These are phyloP conservation scores for Fusarium tricinctum DNA, from an alignment of 2,329 filamentous ascomycete species.

Conservation along the genomic window DNA sequence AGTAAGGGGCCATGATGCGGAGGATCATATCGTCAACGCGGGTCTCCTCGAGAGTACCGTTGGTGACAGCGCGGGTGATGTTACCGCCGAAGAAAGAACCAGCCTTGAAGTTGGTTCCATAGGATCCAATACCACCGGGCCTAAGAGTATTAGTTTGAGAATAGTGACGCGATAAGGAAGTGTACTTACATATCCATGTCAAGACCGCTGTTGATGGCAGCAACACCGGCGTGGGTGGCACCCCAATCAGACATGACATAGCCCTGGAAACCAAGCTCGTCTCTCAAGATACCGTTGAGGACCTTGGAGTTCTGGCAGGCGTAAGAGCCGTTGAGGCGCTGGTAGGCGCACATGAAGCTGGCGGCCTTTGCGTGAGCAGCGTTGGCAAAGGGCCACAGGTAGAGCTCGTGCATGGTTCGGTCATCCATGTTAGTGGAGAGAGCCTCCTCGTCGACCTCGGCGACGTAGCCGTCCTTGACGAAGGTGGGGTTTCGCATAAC, in stretches of 20 bases:
- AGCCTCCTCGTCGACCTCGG: conserved; percentile 48
- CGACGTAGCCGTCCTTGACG: conserved; percentile 45
- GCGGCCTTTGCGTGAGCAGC: conserved; percentile 53
- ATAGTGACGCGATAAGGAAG: not conserved
- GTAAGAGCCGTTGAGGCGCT: conserved; percentile 85
- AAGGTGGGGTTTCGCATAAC: conserved; percentile 51
- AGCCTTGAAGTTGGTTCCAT: conserved; percentile 50
- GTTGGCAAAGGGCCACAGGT: conserved; percentile 56
- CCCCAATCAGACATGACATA: conserved; percentile 86
- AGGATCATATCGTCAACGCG: conserved; percentile 63
- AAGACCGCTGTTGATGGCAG: conserved; percentile 78
- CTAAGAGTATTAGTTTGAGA: not conserved
- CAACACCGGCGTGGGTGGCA: conserved; percentile 78
- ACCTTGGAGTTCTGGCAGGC: conserved; percentile 84
- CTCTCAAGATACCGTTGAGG: conserved; percentile 81
- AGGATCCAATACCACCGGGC: conserved; percentile 57
- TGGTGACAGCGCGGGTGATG: conserved; percentile 62
- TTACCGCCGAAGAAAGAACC: conserved; percentile 62
- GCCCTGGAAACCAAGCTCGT: conserved; percentile 84
- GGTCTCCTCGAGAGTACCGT: conserved; percentile 58
- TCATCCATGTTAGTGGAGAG: conserved; percentile 68
- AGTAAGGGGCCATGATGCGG: conserved; percentile 70
- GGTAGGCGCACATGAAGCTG: conserved; percentile 76
- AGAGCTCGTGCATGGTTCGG: conserved; percentile 69
- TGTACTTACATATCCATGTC: conserved; percentile 65